Evolutionary conservation across 345 rosid genomes (phyloP), one percentile per base, ranked within the genome.

Genomic region (Salix koriyanagi): DNA sequence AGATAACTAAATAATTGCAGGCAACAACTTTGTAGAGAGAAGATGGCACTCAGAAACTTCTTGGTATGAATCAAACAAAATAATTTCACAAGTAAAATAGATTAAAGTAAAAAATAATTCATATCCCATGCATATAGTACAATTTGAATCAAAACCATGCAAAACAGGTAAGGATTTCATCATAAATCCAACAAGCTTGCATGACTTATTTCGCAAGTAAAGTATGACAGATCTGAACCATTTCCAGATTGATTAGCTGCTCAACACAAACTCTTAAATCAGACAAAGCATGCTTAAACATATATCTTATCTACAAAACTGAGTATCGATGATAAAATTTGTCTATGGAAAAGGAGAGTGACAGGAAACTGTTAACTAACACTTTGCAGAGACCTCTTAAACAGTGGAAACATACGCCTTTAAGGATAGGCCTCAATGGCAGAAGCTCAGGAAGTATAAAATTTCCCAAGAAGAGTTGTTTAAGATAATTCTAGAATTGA

Each of bases 1-100:
- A 68, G 46, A 42, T 58, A 60, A 75, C 65, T 69, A 56, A 65
- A 28, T 68, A 70, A 67, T 69, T 74, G 60, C 65, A 60, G 60
- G 74, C 44, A 69, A 74, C n/a, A 34, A 77, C 21, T 48, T 19
- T 25, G 50, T 28, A 66, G 9, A 76, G 66, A 78, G 4, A 46
- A 5, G 19, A 56, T 25, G 46, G 65, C 32, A 70, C 64, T 50
- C 58, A 44, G 54, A 64, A 74, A 56, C 37, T 71, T 65, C 41
- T n/a, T 32, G 19, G 32, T 44, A 73, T 41, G 16, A 10, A 25
- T 14, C 34, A n/a, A 64, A 65, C 46, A 37, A 73, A 76, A 67
- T 26, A 42, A 71, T 62, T 9, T 25, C 6, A 74, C 76, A 64
- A 39, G 76, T 16, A 64, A 65, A 34, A 30, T 16, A 23, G 42